Conservation (phyloP, 371 early-diverging fungal genomes). For the Mucor velutinosus region DNA sequence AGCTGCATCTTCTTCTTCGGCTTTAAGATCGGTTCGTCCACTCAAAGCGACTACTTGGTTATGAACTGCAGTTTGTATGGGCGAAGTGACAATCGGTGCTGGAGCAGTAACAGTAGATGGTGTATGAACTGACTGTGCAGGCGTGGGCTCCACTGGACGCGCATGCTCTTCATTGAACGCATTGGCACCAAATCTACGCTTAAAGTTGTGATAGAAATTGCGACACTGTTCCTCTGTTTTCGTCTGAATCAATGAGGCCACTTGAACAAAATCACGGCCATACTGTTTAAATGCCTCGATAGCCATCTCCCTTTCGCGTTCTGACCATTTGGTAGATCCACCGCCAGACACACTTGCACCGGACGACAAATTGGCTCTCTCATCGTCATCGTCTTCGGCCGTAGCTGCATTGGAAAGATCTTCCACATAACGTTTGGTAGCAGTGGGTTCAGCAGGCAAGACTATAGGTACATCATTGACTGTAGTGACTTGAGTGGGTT, state of each 20-base stretch:
- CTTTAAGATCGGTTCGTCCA: constrained; percentile 40
- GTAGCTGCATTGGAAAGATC: background rate
- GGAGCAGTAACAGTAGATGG: background rate
- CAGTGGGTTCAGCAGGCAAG: background rate
- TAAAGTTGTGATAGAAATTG: constrained; percentile 79
- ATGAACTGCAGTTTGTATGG: background rate
- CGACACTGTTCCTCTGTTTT: constrained; percentile 84
- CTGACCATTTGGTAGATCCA: constrained; percentile 65
- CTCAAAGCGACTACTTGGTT: constrained; percentile 9
- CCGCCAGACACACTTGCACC: background rate
- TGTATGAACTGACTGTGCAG: background rate
- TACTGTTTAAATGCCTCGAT: constrained; percentile 73
- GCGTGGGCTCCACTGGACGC: constrained; percentile 1
- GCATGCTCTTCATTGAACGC: constrained; percentile 55
- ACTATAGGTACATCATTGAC: background rate
- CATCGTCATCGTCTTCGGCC: constrained; percentile 24
- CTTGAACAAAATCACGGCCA: constrained; percentile 75
- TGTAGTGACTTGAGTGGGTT: background rate
- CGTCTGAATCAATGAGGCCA: constrained; percentile 70
- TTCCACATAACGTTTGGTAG: constrained; percentile 3
- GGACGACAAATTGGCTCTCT: constrained; percentile 23
- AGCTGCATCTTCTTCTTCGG: constrained; percentile 59
- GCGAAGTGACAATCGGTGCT: background rate
- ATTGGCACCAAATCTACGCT: constrained; percentile 67
- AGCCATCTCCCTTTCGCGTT: constrained; percentile 73